These are phyloP conservation scores for Diutina mesorugosa DNA, from an alignment of 1,139 yeast species.

Conservation along the genomic window DNA sequence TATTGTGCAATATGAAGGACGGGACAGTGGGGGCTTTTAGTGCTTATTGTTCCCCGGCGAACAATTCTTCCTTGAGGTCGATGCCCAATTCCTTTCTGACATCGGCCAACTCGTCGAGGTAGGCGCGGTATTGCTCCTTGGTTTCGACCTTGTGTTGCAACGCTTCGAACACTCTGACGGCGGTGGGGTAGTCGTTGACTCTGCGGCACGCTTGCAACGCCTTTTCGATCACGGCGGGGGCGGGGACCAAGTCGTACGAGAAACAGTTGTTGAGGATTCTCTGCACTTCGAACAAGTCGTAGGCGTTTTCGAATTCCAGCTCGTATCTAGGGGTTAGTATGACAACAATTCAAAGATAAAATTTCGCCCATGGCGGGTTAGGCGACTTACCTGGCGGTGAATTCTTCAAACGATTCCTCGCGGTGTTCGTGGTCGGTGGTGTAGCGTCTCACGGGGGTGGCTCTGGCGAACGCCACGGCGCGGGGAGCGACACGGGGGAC, in stretches of 20 bases:
- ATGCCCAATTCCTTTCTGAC: conserved; percentile 88
- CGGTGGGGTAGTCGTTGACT: conserved; percentile 97
- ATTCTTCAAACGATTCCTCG: conserved; percentile 91
- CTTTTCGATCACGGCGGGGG: conserved; percentile 90
- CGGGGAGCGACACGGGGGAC: conserved; percentile 10
- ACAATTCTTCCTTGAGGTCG: conserved; percentile 88
- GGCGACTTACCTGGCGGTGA: conserved; percentile 54
- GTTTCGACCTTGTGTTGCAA: conserved; percentile 92
- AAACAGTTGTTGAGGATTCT: conserved; percentile 83
- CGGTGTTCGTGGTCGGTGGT: conserved; percentile 63
- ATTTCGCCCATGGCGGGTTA: not conserved
- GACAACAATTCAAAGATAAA: not conserved
- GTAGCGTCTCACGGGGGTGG: conserved; percentile 41
- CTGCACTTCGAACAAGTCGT: conserved; percentile 95
- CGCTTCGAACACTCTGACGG: conserved; percentile 94
- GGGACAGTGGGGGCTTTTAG: not conserved
- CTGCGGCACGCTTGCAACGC: conserved; percentile 98
- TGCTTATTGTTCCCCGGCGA: conserved; percentile 13
- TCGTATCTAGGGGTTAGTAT: conserved; percentile 52
- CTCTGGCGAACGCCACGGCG: conserved; percentile 12
- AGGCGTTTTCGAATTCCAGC: conserved; percentile 95
- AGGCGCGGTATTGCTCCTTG: conserved; percentile 86
- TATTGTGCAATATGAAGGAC: not conserved
- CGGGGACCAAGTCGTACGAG: conserved; percentile 96
- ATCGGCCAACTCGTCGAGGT: conserved; percentile 87